Evolutionary conservation across 768 basidiomycete species (phyloP).

Genomic region (Serendipita sp.): DNA sequence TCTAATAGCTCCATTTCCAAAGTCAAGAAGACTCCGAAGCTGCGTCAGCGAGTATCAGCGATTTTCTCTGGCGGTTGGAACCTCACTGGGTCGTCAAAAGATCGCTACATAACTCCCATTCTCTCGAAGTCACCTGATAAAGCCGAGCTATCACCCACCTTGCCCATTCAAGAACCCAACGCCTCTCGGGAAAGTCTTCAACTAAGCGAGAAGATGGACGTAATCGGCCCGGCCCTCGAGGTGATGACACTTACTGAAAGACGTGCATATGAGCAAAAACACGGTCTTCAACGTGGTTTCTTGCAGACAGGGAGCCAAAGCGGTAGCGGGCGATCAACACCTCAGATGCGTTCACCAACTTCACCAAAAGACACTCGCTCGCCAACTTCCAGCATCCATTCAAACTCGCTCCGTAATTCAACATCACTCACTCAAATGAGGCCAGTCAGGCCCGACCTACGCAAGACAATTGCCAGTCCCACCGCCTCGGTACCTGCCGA

Average conservation of each 20-base stretch:
- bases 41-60: not conserved
- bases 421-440: not conserved
- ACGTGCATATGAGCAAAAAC: not conserved
- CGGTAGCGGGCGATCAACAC: not conserved
- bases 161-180: too few relatives aligned
- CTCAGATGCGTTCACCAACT: not conserved
- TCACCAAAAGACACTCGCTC: not conserved
- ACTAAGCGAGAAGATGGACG: not conserved
- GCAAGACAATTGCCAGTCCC: not conserved
- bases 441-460: not conserved
- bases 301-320: not conserved
- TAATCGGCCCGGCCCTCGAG: not conserved
- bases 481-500: not conserved
- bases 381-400: not conserved
- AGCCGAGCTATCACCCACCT: too few relatives aligned
- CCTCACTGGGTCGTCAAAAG: too few relatives aligned
- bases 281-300: not conserved
- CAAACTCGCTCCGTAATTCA: not conserved
- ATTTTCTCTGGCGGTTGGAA: not conserved
- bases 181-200: too few relatives aligned
- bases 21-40: not conserved
- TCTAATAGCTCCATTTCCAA: not conserved
- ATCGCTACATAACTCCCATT: too few relatives aligned
- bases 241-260: not conserved
- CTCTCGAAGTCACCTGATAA: too few relatives aligned